phyloP scores from a whole-genome alignment of 371 early-diverging fungal genomes.

The Fennellomyces sp. region DNA sequence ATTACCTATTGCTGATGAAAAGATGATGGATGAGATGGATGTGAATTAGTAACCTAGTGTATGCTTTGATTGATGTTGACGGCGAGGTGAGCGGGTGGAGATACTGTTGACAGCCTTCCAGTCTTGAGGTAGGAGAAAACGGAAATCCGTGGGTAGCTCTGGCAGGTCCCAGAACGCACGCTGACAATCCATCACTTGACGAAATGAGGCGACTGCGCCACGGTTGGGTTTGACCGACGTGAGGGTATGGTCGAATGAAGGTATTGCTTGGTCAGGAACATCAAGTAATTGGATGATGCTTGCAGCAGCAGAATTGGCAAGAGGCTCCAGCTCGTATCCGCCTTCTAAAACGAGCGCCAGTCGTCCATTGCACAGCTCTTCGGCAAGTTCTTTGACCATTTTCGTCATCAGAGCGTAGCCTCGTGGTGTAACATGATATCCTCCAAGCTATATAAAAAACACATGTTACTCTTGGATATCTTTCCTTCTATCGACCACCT shows the following conservation, averaged over 20 bases:
- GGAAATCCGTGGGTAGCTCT: slow-evolving; percentile 38
- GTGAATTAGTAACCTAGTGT: not conserved
- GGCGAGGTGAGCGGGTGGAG: slow-evolving; percentile 32
- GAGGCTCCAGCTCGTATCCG: slow-evolving; percentile 47
- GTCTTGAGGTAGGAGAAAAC: slow-evolving; percentile 53
- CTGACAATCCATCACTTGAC: slow-evolving; percentile 42
- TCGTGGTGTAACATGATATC: slow-evolving; percentile 58
- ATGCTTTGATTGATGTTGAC: not conserved
- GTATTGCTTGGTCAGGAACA: not conserved
- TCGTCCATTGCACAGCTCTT: slow-evolving; percentile 52
- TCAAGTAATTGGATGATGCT: slow-evolving; percentile 36
- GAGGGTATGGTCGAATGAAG: slow-evolving; percentile 25
- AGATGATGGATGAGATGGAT: not conserved
- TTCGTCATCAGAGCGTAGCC: slow-evolving; percentile 64
- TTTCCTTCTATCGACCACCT: not conserved
- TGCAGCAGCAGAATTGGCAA: slow-evolving; percentile 41
- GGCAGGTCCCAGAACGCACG: slow-evolving; percentile 56
- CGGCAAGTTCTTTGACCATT: slow-evolving; percentile 53
- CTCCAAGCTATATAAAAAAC: slow-evolving; percentile 48
- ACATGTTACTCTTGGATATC: too few relatives aligned
- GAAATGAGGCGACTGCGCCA: slow-evolving; percentile 49
- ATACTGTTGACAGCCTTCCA: slow-evolving; percentile 59
- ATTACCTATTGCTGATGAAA: not conserved
- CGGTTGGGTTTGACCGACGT: slow-evolving; percentile 57
- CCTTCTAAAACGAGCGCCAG: slow-evolving; percentile 55